A percentile compares a stretch with the other conserved stretches of the same genome.
phyloP scores from a whole-genome alignment of 768 basidiomycete genomes.

The Suillus americanus region DNA sequence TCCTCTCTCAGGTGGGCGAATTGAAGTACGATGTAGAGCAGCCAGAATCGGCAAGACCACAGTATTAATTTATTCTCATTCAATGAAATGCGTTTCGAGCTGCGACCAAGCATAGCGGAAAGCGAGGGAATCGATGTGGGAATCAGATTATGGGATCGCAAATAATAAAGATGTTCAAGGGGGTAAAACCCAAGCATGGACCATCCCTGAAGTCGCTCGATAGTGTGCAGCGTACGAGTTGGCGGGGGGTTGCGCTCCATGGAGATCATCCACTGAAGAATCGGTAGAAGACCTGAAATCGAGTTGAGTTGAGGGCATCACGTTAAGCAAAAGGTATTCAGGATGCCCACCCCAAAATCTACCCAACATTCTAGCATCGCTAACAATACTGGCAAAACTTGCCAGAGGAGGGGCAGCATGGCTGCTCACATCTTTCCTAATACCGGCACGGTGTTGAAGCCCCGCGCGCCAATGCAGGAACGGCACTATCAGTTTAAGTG shows the following conservation, averaged over 20 bases:
- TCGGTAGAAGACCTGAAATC: slow-evolving; percentile 66
- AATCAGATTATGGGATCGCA: slow-evolving; percentile 59
- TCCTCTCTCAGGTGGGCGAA: slow-evolving; percentile 74
- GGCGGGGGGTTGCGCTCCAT: slow-evolving; percentile 72
- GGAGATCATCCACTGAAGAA: slow-evolving; percentile 76
- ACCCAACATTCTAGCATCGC: slow-evolving; percentile 73
- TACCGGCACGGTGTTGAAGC: slow-evolving; percentile 63
- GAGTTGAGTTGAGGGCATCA: background rate
- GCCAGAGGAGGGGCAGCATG: slow-evolving; percentile 48
- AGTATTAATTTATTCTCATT: slow-evolving; percentile 49
- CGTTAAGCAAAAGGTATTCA: background rate
- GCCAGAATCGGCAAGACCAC: slow-evolving; percentile 86
- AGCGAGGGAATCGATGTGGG: slow-evolving; percentile 53
- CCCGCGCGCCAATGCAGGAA: slow-evolving; percentile 66
- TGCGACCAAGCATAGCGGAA: slow-evolving; percentile 39
- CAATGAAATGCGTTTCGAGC: slow-evolving; percentile 43
- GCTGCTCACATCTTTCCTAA: slow-evolving; percentile 55
- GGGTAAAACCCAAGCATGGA: slow-evolving; percentile 81
- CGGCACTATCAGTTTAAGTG: slow-evolving; percentile 67
- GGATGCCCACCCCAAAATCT: slow-evolving; percentile 72
- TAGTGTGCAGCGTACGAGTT: slow-evolving; percentile 67
- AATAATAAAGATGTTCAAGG: slow-evolving; percentile 73
- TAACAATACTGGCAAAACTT: slow-evolving; percentile 55
- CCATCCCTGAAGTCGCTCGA: slow-evolving; percentile 75
- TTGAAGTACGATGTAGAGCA: slow-evolving; percentile 73